These are phyloP conservation scores for Sechiopsis laciniata DNA, from an alignment of 306 rosid genomes.

Conservation along the genomic window DNA sequence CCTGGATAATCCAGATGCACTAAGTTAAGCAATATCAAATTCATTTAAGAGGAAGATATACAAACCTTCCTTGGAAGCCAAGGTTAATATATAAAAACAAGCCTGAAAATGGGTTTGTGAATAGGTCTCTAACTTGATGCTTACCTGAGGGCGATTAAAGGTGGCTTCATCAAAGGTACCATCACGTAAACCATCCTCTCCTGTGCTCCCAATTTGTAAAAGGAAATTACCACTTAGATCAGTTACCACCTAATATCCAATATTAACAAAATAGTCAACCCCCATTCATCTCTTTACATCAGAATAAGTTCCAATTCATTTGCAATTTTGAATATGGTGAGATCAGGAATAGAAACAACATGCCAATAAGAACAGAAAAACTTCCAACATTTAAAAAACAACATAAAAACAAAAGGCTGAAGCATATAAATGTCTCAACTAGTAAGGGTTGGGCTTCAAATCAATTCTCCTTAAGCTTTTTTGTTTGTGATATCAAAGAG, in stretches of 20 bases:
- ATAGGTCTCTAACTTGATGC: slow-evolving; percentile 3
- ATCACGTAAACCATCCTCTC: slow-evolving; percentile 86
- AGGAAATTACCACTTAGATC: slow-evolving; percentile 72
- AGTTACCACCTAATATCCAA: slow-evolving; percentile 72
- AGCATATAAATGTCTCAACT: not conserved
- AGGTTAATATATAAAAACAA: slow-evolving; percentile 10
- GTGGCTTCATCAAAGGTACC: slow-evolving; percentile 81
- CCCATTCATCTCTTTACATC: slow-evolving; percentile 15
- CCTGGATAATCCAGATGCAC: slow-evolving; percentile 46
- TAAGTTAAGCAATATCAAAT: slow-evolving; percentile 4
- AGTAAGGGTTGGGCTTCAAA: not conserved
- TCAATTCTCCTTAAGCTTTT: slow-evolving; percentile 1
- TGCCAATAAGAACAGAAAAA: not conserved
- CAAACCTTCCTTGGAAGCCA: not conserved
- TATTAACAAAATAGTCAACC: slow-evolving; percentile 25
- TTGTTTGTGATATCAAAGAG: not conserved
- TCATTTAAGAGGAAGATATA: slow-evolving; percentile 16
- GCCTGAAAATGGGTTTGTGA: not conserved
- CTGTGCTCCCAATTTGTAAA: slow-evolving; percentile 82
- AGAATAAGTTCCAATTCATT: not conserved
- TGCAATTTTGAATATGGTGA: not conserved
- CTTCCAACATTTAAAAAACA: not conserved
- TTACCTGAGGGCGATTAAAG: slow-evolving; percentile 91
- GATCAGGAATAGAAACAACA: not conserved
- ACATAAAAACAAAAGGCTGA: not conserved